A percentile compares a stretch with the other conserved stretches of the same genome.
These are phyloP conservation scores for Nannizziopsis barbatae DNA, from an alignment of 2,329 filamentous ascomycete genomes.

Conservation along the genomic window DNA sequence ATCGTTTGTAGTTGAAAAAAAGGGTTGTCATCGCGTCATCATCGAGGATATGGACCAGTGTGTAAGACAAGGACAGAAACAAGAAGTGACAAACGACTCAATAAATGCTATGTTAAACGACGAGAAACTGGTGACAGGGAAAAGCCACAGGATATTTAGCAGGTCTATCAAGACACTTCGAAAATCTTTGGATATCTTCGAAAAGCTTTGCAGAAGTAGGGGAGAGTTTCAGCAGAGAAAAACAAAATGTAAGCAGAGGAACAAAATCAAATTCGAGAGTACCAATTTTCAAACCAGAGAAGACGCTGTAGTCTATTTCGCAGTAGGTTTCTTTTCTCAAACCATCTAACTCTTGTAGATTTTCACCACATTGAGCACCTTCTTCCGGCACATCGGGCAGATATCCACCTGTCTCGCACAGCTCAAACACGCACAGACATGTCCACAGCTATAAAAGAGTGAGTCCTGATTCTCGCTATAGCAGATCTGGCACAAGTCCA, in stretches of 20 bases:
- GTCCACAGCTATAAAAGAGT: constrained; percentile 53
- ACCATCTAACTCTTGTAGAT: constrained; percentile 39
- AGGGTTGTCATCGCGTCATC: not conserved
- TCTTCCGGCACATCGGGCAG: constrained; percentile 51
- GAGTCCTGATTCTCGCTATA: constrained; percentile 50
- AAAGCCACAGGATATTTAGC: not conserved
- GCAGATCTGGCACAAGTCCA: constrained; percentile 50
- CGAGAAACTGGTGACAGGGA: not conserved
- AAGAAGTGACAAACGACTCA: not conserved
- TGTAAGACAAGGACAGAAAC: constrained; percentile 6
- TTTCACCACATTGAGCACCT: constrained; percentile 47
- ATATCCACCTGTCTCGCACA: constrained; percentile 49
- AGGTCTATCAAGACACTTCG: constrained; percentile 4
- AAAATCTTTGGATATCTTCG: not conserved
- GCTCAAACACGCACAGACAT: constrained; percentile 50
- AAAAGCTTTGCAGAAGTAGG: not conserved
- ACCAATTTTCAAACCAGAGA: not conserved
- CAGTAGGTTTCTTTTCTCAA: not conserved
- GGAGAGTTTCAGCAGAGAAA: not conserved
- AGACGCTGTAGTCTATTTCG: not conserved
- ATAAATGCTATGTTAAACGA: not conserved
- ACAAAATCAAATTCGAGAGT: not conserved
- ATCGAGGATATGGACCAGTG: not conserved
- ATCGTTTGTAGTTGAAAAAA: not conserved
- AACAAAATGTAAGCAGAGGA: not conserved